Evolutionary conservation across 176 grass and related monocot genomes (phyloP).

Genomic region (Alopecurus myosuroides): DNA sequence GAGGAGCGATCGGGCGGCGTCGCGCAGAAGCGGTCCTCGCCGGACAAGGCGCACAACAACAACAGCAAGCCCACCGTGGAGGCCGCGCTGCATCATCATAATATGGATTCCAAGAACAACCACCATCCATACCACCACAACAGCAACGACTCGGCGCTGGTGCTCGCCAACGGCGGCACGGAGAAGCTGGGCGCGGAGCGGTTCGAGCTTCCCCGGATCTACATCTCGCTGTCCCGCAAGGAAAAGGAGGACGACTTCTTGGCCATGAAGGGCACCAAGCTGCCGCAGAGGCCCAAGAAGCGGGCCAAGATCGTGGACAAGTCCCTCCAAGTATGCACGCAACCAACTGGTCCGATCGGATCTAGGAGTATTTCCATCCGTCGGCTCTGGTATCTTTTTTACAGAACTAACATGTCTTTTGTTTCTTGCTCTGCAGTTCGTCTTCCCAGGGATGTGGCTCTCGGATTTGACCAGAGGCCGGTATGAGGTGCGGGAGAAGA

Average conservation of each 20-base stretch:
- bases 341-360: not conserved
- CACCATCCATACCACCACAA: constrained; percentile 7
- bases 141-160: constrained; percentile 23
- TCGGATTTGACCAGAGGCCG: constrained; percentile 80
- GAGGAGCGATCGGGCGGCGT: constrained; percentile 38
- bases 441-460: constrained; percentile 97
- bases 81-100: not conserved
- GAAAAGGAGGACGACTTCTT: constrained; percentile 94
- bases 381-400: not conserved
- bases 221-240: constrained; percentile 79
- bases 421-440: constrained; percentile 39
- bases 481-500: constrained; percentile 98
- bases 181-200: constrained; percentile 46
- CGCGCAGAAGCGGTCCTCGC: constrained; percentile 30
- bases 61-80: constrained; percentile 17
- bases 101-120: constrained; percentile 32
- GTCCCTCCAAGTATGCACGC: constrained; percentile 57
- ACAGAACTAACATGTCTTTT: constrained; percentile 9
- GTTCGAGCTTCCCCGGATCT: constrained; percentile 87
- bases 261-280: constrained; percentile 88
- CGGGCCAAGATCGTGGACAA: constrained; percentile 89
- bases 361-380: not conserved
- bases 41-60: constrained; percentile 31
- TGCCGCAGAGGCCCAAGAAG: constrained; percentile 91
- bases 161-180: constrained; percentile 16